Base-by-base conservation (phyloP, 495 filamentous ascomycete genomes). In the Diplogelasinospora grovesii region DNA sequence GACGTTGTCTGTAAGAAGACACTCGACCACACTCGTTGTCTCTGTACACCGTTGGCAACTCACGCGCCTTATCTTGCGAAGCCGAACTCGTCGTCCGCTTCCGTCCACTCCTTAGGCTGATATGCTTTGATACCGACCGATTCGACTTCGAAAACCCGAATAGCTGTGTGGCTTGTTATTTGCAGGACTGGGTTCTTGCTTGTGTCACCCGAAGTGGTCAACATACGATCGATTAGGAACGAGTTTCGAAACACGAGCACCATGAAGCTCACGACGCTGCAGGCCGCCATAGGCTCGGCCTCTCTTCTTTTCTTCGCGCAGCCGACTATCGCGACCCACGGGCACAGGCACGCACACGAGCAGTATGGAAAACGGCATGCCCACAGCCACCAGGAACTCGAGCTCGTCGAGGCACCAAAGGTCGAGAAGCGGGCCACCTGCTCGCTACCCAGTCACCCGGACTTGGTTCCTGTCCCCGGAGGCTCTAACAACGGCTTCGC, bases 401-500 rank as follows among this genome's bases (percentile, higher is more conserved):
- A 54, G 26, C 37, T 39, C 6, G 36, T 48, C 32, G 50, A 50
- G 47, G 30, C 44, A 16, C 26, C 58, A 42, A 39, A 53, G 41
- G 25, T 57, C 31, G 30, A 52, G 48, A 60, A 63, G 57, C 50
- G 75, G 37, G 71, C 68, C 22, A 57, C 67, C 46, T 89, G 85
- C 57, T 45, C 71, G 39, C 82, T 89, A 54, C 85, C 86, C 11
- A 59, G 58, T 25, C 69, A 84, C 52, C 78, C 77, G 16, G 84
- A 85, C 25, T 60, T 89, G 48, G 75, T 88, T 30, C 58, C 72
- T 22, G 71, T 90, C 20, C 83, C 86, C 5, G 71, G 67, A 34
- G 55, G 47, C 19, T 46, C 63, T 51, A 92, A 92, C 63, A 83
- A 70, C 23, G 85, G 85, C 44, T 92, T 85, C 80, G 86, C 85